Evolutionary conservation across 805 yeast species (phyloP).

Genomic region (Barnettozyma siamensis): DNA sequence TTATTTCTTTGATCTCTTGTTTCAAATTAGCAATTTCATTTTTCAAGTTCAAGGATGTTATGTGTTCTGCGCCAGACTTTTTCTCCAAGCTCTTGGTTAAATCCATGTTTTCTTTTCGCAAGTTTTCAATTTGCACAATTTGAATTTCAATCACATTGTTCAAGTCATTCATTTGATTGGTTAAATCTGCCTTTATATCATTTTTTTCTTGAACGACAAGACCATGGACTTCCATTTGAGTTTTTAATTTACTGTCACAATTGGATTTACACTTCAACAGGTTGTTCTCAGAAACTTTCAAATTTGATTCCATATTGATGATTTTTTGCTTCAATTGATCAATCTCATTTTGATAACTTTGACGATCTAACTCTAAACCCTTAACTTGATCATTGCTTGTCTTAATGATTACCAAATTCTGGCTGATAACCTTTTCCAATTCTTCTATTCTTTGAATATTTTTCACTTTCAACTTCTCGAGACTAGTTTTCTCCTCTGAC

Average conservation of each 20-base stretch:
- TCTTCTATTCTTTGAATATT: not conserved
- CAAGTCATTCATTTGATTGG: conserved; percentile 26
- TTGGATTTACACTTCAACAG: conserved; percentile 18
- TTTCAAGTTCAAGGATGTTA: not conserved
- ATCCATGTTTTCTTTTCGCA: conserved; percentile 1
- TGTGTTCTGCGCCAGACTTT: not conserved
- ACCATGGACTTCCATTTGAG: conserved; percentile 30
- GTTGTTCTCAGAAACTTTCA: conserved; percentile 14
- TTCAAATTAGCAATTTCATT: not conserved
- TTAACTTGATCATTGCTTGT: not conserved
- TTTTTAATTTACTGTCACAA: conserved; percentile 31
- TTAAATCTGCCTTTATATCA: conserved; percentile 23
- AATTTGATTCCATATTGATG: not conserved
- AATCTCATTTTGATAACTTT: conserved; percentile 1
- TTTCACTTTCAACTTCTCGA: not conserved
- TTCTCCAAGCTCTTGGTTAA: conserved; percentile 2
- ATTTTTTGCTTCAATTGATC: not conserved
- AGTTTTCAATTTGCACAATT: conserved; percentile 4
- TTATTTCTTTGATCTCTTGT: conserved; percentile 1
- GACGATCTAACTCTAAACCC: not conserved
- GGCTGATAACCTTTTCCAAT: not conserved
- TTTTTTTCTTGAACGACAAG: conserved; percentile 27
- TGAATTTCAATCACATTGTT: conserved; percentile 15
- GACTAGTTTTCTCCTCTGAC: not conserved
- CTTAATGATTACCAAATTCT: not conserved